phyloP scores from a whole-genome alignment of 371 early-diverging fungal genomes.

The Mortierella polycephala region DNA sequence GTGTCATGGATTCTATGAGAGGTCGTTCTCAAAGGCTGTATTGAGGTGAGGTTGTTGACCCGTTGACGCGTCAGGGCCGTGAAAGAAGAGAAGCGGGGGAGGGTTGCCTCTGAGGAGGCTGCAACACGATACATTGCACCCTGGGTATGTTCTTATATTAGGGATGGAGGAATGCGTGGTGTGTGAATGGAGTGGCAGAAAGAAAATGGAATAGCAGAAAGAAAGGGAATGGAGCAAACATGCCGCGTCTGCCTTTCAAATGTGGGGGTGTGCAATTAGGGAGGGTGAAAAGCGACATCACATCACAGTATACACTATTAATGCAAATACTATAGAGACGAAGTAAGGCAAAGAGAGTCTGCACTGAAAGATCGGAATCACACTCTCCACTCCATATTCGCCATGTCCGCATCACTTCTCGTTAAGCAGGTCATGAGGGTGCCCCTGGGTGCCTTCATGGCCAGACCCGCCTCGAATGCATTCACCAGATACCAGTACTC shows the following conservation, averaged over 20 bases:
- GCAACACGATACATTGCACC: conserved; percentile 49
- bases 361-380: too few relatives aligned
- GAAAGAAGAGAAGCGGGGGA: conserved; percentile 15
- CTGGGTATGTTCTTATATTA: too few relatives aligned
- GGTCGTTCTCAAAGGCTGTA: conserved; percentile 2
- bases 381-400: not conserved
- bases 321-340: too few relatives aligned
- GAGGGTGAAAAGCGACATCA: not conserved
- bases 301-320: too few relatives aligned
- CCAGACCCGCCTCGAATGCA: conserved; percentile 18
- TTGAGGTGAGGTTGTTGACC: not conserved
- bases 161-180: not conserved
- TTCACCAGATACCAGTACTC: conserved; percentile 21
- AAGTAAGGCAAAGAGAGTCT: too few relatives aligned
- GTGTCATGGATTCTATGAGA: not conserved
- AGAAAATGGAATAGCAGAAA: not conserved
- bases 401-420: conserved; percentile 29
- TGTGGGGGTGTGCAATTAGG: conserved; percentile 3
- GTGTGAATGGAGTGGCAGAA: not conserved
- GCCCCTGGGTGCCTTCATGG: conserved; percentile 19
- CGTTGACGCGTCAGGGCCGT: conserved; percentile 4
- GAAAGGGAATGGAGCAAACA: not conserved
- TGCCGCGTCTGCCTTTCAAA: too few relatives aligned
- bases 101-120: conserved; percentile 37
- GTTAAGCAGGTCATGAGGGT: conserved; percentile 37